Base-by-base conservation (phyloP, 495 filamentous ascomycete genomes). In the Astrothelium subdiscretum region DNA sequence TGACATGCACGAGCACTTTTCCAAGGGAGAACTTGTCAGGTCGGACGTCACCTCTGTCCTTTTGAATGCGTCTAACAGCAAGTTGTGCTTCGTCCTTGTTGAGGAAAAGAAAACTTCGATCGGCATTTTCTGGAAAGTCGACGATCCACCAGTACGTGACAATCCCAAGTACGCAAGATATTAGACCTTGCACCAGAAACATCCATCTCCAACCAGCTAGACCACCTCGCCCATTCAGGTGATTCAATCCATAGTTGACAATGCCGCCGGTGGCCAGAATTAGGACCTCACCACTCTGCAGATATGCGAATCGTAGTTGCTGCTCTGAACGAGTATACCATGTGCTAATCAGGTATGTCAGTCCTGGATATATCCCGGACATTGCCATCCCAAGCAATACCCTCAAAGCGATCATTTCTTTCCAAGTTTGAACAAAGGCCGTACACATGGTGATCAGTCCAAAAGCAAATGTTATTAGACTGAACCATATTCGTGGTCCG, bases 121-220 rank as follows among this genome's bases (percentile, higher is more conserved):
- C 77, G 0, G 84, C 77, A 8, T 85, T 81, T 59, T 91, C 87
- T 0, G 88, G 88, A 64, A 92, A 92, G 66, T 90, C 88, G 29
- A 91, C 78, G 70, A 91, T 90, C 86, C 86, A 90, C 75, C 83
- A 86, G 66, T 86, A 91, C 0, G 85, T 90, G 3, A 78, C 59
- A n/a, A 88, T 65, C 5, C 87, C 87, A 44, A 91, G 72, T 1
- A 87, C 72, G 64, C 78, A 83, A n/a, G 87, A 75, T 60, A 88
- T 83, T 0, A 79, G 32, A 2, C 83, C 83, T 70, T 91, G 87
- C 2, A 91, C 83, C 5, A 91, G 68, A 32, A 68, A 68, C 67
- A 68, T 68, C 26, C 60, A 68, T 18, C 85, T 79, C 87, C 88
- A 91, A 12, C 88, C 87, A 5, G 79, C 81, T 13, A 91, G 66